A percentile compares a stretch with the other conserved stretches of the same genome.
Evolutionary conservation across 257 asterid genomes (phyloP).

Genomic region (Ballota nigra): DNA sequence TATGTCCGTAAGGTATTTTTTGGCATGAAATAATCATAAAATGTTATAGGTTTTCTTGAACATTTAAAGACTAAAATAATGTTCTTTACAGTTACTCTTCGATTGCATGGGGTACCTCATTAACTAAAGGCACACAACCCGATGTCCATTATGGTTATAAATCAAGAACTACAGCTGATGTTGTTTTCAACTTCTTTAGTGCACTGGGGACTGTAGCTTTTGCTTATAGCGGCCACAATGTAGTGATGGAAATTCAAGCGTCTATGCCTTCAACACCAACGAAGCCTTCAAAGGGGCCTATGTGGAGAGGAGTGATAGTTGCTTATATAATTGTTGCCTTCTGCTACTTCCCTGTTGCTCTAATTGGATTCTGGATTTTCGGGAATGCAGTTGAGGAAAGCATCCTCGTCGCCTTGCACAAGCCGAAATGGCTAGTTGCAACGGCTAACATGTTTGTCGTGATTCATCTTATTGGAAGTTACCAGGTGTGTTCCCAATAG

Average conservation of each 20-base stretch:
- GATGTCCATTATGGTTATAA: constrained; percentile 9
- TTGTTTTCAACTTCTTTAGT: constrained; percentile 7
- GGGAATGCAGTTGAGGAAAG: constrained; percentile 2
- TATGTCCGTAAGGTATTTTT: constrained; percentile 11
- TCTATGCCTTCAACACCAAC: constrained; percentile 13
- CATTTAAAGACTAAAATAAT: background rate
- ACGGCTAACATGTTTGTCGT: constrained; percentile 20
- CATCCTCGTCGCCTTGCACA: constrained; percentile 9
- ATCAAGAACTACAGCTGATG: background rate
- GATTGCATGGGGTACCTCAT: constrained; percentile 10
- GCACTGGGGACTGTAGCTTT: constrained; percentile 9
- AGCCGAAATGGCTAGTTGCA: constrained; percentile 17
- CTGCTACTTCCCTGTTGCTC: constrained; percentile 22
- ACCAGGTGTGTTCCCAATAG: constrained; percentile 10
- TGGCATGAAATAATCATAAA: background rate
- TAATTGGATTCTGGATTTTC: constrained; percentile 13
- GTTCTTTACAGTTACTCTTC: constrained; percentile 11
- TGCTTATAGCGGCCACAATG: constrained; percentile 21
- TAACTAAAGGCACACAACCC: background rate
- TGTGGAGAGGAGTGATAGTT: constrained; percentile 17
- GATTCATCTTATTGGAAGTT: constrained; percentile 24
- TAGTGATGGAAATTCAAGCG: constrained; percentile 23
- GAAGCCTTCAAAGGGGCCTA: constrained; percentile 16
- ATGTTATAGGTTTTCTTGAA: background rate
- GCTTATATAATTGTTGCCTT: background rate